Evolutionary conservation across 139 green algal genomes (phyloP), one percentile per base, ranked within the genome.

Genomic region (Chlamydomonas asymmetrica): DNA sequence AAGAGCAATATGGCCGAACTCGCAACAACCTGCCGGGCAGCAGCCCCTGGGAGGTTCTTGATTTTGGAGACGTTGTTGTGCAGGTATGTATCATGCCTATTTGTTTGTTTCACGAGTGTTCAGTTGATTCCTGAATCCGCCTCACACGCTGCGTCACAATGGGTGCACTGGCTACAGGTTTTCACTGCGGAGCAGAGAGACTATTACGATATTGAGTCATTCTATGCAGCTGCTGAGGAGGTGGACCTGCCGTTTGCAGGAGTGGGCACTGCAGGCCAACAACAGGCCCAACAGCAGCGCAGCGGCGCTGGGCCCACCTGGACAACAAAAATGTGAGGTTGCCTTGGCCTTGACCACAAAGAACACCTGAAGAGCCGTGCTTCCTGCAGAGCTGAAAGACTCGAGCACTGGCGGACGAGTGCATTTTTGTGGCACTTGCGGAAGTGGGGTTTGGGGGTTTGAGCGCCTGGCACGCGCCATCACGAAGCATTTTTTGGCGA

Each of bases 41-140:
- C 16, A 61, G 40, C 10, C 70, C 70, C 16, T 76, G 70, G 70
- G 70, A 76, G 57, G 67, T 57, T 20, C 70, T 76, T 56, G 71
- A 77, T 41, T 77, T 77, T 66, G 71, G 71, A 3, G 71, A 77
- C 41, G 71, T 77, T 41, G 71, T 77, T 41, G 35, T 77, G 57
- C 71, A 77, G n/a, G n/a, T n/a, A n/a, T n/a, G n/a, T n/a, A n/a
- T n/a, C n/a, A n/a, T n/a, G n/a, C n/a, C n/a, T n/a, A n/a, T n/a
- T n/a, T n/a, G n/a, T n/a, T n/a, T n/a, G n/a, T n/a, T n/a, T n/a
- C n/a, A n/a, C n/a, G n/a, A n/a, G n/a, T n/a, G n/a, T n/a, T n/a
- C n/a, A n/a, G n/a, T n/a, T n/a, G n/a, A n/a, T n/a, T n/a, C n/a
- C n/a, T n/a, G n/a, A n/a, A n/a, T n/a, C n/a, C n/a, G n/a, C n/a